A percentile compares a stretch with the other conserved stretches of the same genome.
Evolutionary conservation across 225 moss, liverwort and hornwort genomes (phyloP).

Genomic region (Lunularia cruciata): DNA sequence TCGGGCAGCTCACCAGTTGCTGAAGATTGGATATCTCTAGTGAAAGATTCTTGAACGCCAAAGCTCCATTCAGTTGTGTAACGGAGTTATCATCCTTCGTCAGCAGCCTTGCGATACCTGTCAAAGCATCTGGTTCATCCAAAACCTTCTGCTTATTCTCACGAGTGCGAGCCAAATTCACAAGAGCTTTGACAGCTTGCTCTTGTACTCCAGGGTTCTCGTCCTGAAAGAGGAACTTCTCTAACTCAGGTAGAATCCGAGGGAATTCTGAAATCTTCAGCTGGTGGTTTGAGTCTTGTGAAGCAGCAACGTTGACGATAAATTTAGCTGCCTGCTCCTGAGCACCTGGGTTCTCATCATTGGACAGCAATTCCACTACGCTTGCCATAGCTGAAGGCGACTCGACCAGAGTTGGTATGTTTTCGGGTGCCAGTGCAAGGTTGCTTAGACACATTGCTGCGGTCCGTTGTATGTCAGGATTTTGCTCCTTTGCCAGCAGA

Average conservation of each 20-base stretch:
- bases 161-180: slow-evolving; percentile 13
- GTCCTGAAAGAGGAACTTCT: slow-evolving; percentile 17
- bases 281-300: slow-evolving; percentile 9
- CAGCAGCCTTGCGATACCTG: slow-evolving; percentile 17
- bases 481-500: slow-evolving; percentile 8
- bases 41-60: slow-evolving; percentile 14
- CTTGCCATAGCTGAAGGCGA: slow-evolving; percentile 1
- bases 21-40: slow-evolving; percentile 12
- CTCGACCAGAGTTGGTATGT: not conserved
- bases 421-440: slow-evolving; percentile 21
- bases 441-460: slow-evolving; percentile 22
- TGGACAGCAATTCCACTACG: slow-evolving; percentile 10
- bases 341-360: slow-evolving; percentile 17
- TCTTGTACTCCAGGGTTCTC: slow-evolving; percentile 18
- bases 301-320: slow-evolving; percentile 19
- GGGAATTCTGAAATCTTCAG: slow-evolving; percentile 30
- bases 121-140: slow-evolving; percentile 16
- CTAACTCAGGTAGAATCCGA: slow-evolving; percentile 22
- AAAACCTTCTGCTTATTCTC: slow-evolving; percentile 11
- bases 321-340: slow-evolving; percentile 27
- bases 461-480: slow-evolving; percentile 16
- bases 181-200: slow-evolving; percentile 17
- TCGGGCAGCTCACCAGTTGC: slow-evolving; percentile 9
- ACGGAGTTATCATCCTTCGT: slow-evolving; percentile 12
- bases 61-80: slow-evolving; percentile 12